Evolutionary conservation across 352 stramenopile genomes (phyloP), one percentile per base, ranked within the genome.

Genomic region (Phytophthora pluvialis): DNA sequence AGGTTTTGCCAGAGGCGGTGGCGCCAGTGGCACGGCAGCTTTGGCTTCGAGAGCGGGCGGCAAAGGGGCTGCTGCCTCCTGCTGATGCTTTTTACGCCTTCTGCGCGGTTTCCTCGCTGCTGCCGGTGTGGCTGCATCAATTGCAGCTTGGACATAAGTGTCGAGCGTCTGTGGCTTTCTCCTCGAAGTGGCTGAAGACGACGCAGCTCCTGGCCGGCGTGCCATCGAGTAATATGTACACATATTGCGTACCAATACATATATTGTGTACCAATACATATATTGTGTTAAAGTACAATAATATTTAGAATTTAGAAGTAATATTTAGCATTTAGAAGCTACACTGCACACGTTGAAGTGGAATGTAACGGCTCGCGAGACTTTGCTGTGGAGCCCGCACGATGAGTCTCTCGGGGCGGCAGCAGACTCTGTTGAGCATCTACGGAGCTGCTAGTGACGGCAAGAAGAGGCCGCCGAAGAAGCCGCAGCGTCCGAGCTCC

Each of bases 391-490:
- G n/a, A n/a, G n/a, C n/a, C n/a, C n/a, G n/a, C n/a, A n/a, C n/a
- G n/a, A n/a, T n/a, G n/a, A n/a, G n/a, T n/a, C n/a, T n/a, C n/a
- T n/a, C 70, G 3, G 70, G 67, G 5, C 58, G 70, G 5, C 53
- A 77, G 32, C 58, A 76, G 46, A 82, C 69, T 28, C 58, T 82
- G 45, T 46, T 73, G 38, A 54, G 44, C 36, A 82, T 82, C 51
- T 82, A 82, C 56, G 71, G 74, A 38, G 43, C 29, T 48, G 38
- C 9, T 0, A 33, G 45, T 18, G 38, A 49, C 21, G n/a, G n/a
- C n/a, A n/a, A n/a, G n/a, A n/a, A n/a, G n/a, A n/a, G n/a, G n/a
- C n/a, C n/a, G n/a, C n/a, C n/a, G n/a, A n/a, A 54, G 47, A 70
- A 67, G 32, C 64, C 68, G 0, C 47, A 66, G 6, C 57, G n/a